These are phyloP conservation scores for Verticillium nonalfalfae DNA, from an alignment of 2,329 filamentous ascomycete genomes.

Conservation along the genomic window DNA sequence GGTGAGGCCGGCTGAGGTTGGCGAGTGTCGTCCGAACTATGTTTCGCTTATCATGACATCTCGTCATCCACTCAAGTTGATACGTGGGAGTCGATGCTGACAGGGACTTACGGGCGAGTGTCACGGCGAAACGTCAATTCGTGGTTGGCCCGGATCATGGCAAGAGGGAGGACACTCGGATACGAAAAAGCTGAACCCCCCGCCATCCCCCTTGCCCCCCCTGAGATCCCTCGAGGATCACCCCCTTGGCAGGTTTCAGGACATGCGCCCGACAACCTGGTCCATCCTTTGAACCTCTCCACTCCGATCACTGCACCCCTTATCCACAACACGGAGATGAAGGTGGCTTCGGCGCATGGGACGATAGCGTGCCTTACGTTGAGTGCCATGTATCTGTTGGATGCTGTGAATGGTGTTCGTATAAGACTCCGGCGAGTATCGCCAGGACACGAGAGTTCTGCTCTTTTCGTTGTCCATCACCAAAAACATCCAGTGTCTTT, in stretches of 20 bases:
- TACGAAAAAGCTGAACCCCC: neutral
- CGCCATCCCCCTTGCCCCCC: neutral
- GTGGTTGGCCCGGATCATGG: neutral
- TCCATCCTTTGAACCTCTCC: neutral
- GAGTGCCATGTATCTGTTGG: neutral
- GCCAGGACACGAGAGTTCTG: neutral
- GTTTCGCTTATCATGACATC: neutral
- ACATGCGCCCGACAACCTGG: neutral
- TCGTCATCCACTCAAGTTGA: neutral
- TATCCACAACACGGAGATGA: neutral
- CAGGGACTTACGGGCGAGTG: neutral
- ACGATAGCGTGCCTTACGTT: neutral
- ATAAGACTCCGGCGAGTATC: neutral
- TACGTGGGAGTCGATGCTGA: neutral
- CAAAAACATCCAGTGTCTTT: neutral
- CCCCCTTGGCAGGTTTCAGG: neutral
- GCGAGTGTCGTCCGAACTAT: neutral
- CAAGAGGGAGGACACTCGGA: neutral
- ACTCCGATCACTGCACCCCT: neutral
- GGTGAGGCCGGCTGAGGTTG: neutral
- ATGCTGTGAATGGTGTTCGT: neutral
- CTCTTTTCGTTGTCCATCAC: neutral
- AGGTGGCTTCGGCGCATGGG: neutral
- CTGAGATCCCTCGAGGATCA: neutral
- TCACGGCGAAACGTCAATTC: neutral